A percentile compares a stretch with the other conserved stretches of the same genome.
These are phyloP conservation scores for Sonneratia alba DNA, from an alignment of 345 rosid genomes.

Conservation along the genomic window DNA sequence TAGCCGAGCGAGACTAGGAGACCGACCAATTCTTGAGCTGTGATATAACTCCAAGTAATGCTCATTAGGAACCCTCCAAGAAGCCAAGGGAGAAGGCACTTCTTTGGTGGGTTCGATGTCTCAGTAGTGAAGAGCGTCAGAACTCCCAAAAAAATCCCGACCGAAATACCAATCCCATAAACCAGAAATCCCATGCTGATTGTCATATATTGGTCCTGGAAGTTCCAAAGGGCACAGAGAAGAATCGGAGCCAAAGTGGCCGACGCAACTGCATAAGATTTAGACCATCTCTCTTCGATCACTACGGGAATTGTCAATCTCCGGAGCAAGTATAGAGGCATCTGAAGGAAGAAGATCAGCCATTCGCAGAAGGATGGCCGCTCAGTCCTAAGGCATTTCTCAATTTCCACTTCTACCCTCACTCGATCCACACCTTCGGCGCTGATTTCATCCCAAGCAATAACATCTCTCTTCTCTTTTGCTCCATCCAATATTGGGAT, in stretches of 20 bases:
- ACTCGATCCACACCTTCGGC: slow-evolving; percentile 14
- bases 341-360: slow-evolving; percentile 30
- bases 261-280: slow-evolving; percentile 52
- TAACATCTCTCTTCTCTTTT: slow-evolving; percentile 22
- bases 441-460: slow-evolving; percentile 17
- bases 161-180: slow-evolving; percentile 32
- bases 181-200: slow-evolving; percentile 18
- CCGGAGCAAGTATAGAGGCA: slow-evolving; percentile 67
- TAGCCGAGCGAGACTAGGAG: slow-evolving; percentile 60
- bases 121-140: slow-evolving; percentile 41
- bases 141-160: slow-evolving; percentile 44
- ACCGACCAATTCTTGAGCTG: slow-evolving; percentile 75
- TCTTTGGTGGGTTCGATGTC: slow-evolving; percentile 50
- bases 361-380: slow-evolving; percentile 18
- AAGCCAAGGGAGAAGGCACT: slow-evolving; percentile 58
- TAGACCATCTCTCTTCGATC: slow-evolving; percentile 61
- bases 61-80: slow-evolving; percentile 85
- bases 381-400: slow-evolving; percentile 18
- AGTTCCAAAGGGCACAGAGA: slow-evolving; percentile 39
- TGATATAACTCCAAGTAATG: slow-evolving; percentile 72
- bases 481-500: slow-evolving; percentile 27
- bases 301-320: slow-evolving; percentile 81
- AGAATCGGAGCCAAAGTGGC: slow-evolving; percentile 65
- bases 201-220: slow-evolving; percentile 19
- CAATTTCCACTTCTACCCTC: slow-evolving; percentile 11